These are phyloP conservation scores for Bremia lactucae DNA, from an alignment of 352 stramenopile genomes.

Conservation along the genomic window DNA sequence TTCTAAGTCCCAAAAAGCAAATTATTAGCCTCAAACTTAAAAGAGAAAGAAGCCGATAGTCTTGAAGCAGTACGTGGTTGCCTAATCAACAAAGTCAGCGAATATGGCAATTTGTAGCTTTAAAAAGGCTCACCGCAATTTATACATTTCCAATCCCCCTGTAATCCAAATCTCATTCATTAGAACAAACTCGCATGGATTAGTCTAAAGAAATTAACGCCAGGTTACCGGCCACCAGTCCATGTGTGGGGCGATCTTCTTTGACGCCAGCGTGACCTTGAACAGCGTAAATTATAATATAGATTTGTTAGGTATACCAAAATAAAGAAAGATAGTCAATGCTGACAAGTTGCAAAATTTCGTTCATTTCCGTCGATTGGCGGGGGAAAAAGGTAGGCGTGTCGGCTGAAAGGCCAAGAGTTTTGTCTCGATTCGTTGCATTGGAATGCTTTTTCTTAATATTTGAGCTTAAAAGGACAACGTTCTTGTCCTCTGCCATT, in stretches of 20 bases:
- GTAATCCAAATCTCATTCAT: constrained; percentile 8
- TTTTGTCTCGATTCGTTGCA: constrained; percentile 11
- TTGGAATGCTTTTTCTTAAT: constrained; percentile 1
- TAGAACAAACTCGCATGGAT: constrained; percentile 2
- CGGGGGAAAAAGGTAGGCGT: constrained; percentile 34
- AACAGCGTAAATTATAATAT: constrained; percentile 11
- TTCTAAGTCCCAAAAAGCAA: constrained; percentile 29
- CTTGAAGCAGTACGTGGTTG: constrained; percentile 36
- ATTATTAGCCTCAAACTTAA: constrained; percentile 4
- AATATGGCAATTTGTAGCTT: not conserved
- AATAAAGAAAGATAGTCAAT: no score
- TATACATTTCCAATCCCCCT: constrained; percentile 74
- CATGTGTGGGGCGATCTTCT: constrained; percentile 59
- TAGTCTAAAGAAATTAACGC: constrained; percentile 3
- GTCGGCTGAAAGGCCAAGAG: constrained; percentile 24
- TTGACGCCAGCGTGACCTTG: constrained; percentile 18
- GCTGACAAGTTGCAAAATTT: constrained; percentile 25
- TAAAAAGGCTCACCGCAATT: constrained; percentile 39
- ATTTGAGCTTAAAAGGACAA: not conserved
- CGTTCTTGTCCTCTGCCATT: constrained; percentile 6
- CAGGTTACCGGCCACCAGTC: constrained; percentile 60
- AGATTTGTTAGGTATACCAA: no score
- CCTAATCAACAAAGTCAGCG: constrained; percentile 17
- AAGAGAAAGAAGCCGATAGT: not conserved
- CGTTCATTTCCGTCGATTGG: constrained; percentile 17